phyloP scores from a whole-genome alignment of 1,284 basidiomycete genomes.

The Peniophora sp. region DNA sequence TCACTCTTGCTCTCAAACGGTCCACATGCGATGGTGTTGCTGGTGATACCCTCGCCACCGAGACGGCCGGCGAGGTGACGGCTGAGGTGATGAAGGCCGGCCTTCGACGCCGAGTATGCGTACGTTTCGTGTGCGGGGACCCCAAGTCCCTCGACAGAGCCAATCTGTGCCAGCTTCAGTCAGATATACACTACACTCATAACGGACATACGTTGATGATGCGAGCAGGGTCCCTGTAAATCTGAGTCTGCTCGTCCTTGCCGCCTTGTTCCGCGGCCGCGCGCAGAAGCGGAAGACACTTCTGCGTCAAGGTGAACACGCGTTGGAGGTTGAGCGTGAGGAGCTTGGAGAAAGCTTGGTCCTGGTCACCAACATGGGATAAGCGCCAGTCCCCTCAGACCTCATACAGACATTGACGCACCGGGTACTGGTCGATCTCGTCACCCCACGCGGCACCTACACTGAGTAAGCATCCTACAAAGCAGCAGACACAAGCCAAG shows the following conservation, averaged over 20 bases:
- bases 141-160: conserved; percentile 50
- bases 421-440: conserved; percentile 48
- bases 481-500: conserved; percentile 29
- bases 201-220: conserved; percentile 51
- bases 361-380: conserved; percentile 22
- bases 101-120: conserved; percentile 64
- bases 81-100: conserved; percentile 54
- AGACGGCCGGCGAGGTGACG: conserved; percentile 53
- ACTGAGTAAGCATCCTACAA: no score
- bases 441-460: conserved; percentile 24
- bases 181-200: conserved; percentile 1
- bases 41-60: conserved; percentile 53
- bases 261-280: conserved; percentile 40
- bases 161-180: conserved; percentile 36
- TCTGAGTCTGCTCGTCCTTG: conserved; percentile 17
- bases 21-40: conserved; percentile 65
- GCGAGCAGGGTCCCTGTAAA: conserved; percentile 43
- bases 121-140: conserved; percentile 58
- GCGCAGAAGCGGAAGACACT: conserved; percentile 53
- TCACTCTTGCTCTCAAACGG: conserved; percentile 45
- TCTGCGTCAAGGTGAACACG: conserved; percentile 66
- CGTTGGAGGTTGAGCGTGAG: conserved; percentile 62
- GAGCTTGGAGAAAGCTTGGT: conserved; percentile 49
- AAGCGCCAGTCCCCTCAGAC: conserved; percentile 18
- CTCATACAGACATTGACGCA: conserved; percentile 13